These are phyloP conservation scores for Pseudogymnoascus sp. DNA, from an alignment of 2,329 filamentous ascomycete genomes.

Conservation along the genomic window DNA sequence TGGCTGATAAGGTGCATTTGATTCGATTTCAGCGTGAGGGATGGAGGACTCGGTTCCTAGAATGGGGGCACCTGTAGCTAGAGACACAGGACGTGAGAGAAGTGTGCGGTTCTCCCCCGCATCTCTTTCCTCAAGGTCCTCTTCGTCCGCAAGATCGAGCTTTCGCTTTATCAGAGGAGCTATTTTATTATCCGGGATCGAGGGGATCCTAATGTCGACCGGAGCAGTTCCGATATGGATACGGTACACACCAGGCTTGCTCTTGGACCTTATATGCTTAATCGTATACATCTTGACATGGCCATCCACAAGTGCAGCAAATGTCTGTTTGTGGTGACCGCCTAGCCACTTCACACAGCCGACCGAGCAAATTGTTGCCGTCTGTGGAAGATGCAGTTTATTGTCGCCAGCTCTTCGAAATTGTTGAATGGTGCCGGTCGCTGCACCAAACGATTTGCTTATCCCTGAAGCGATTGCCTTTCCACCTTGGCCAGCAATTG, in stretches of 20 bases:
- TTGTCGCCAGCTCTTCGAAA: conserved; percentile 69
- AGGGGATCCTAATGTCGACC: conserved; percentile 58
- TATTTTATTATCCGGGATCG: conserved; percentile 50
- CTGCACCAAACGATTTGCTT: conserved; percentile 59
- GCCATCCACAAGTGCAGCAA: conserved; percentile 49
- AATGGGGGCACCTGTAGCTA: conserved; percentile 30
- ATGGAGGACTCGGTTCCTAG: conserved; percentile 49
- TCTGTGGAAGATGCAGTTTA: conserved; percentile 58
- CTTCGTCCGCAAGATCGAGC: conserved; percentile 37
- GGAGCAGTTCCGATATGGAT: conserved; percentile 48
- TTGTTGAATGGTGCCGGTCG: conserved; percentile 62
- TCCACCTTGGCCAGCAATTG: conserved; percentile 58
- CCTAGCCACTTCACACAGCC: conserved; percentile 59
- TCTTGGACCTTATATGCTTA: conserved; percentile 38
- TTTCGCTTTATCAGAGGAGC: conserved; percentile 47
- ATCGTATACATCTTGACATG: conserved; percentile 53
- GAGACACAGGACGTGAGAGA: conserved; percentile 15
- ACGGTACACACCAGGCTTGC: conserved; percentile 43
- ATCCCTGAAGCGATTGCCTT: conserved; percentile 67
- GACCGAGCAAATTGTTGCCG: conserved; percentile 42
- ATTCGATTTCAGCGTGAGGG: conserved; percentile 81
- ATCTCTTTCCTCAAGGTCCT: conserved; percentile 23
- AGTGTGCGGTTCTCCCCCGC: conserved; percentile 17
- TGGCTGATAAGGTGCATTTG: conserved; percentile 88
- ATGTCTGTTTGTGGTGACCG: conserved; percentile 46